These are phyloP conservation scores for Diutina scorzettiae DNA, from an alignment of 1,139 yeast species.

Conservation along the genomic window DNA sequence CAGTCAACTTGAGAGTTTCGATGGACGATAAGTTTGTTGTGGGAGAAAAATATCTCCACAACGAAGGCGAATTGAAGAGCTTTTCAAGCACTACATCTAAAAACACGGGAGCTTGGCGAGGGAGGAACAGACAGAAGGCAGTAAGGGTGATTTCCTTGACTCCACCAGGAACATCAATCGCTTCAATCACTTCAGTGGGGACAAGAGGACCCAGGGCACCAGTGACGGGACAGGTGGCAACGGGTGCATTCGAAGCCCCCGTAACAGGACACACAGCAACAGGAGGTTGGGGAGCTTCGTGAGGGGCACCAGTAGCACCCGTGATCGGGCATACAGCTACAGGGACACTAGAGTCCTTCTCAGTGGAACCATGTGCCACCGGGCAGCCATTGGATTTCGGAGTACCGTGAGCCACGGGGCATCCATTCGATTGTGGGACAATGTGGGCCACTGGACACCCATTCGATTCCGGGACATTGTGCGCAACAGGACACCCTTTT, in stretches of 20 bases:
- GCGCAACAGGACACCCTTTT: constrained; percentile 2
- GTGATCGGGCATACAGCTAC: not conserved
- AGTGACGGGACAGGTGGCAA: constrained; percentile 2
- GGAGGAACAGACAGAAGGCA: not conserved
- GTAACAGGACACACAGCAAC: not conserved
- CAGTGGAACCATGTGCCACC: not conserved
- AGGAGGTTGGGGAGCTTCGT: not conserved
- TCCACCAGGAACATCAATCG: not conserved
- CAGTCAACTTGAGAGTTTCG: not conserved
- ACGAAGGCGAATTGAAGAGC: not conserved
- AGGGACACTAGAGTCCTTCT: not conserved
- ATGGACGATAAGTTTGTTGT: not conserved
- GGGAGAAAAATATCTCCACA: not conserved
- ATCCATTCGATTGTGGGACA: not conserved
- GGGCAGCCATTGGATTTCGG: not conserved
- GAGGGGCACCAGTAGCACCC: not conserved
- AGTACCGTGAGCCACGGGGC: constrained; percentile 2
- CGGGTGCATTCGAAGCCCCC: not conserved
- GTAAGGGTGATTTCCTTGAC: not conserved
- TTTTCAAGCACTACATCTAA: constrained; percentile 2
- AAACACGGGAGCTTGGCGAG: not conserved
- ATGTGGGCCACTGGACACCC: not conserved
- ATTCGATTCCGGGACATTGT: not conserved
- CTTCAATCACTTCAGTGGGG: not conserved
- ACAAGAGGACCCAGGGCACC: not conserved